Evolutionary conservation across 2,329 filamentous ascomycete genomes (phyloP).

Genomic region (Hortaea sp.): DNA sequence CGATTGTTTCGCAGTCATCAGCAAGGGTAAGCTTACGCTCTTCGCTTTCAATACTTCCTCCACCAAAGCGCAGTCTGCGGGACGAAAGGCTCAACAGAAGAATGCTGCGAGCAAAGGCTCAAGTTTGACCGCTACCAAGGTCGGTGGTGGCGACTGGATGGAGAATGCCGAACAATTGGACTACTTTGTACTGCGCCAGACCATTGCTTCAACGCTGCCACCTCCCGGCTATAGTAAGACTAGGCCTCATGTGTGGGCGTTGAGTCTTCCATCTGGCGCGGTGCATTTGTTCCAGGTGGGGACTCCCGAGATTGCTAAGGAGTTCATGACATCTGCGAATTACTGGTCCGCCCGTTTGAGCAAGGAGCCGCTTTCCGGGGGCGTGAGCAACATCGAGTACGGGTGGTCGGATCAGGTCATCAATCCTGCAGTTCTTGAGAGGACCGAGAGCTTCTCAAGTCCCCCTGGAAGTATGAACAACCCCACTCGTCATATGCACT

Average conservation of each 20-base stretch:
- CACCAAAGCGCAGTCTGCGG: slow-evolving; percentile 36
- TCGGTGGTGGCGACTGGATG: slow-evolving; percentile 96
- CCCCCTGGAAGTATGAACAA: slow-evolving; percentile 10
- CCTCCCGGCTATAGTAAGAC: slow-evolving; percentile 86
- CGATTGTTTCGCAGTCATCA: slow-evolving; percentile 91
- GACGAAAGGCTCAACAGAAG: slow-evolving; percentile 27
- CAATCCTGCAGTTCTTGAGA: slow-evolving; percentile 34
- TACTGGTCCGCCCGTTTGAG: slow-evolving; percentile 95
- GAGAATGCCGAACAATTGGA: slow-evolving; percentile 88
- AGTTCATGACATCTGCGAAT: slow-evolving; percentile 90
- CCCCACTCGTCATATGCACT: slow-evolving; percentile 12
- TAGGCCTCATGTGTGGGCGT: slow-evolving; percentile 84
- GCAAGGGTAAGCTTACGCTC: slow-evolving; percentile 85
- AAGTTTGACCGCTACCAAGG: slow-evolving; percentile 50
- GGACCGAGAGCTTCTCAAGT: slow-evolving; percentile 10
- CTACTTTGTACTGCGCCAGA: slow-evolving; percentile 79
- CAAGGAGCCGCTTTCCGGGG: slow-evolving; percentile 84
- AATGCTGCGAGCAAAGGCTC: slow-evolving; percentile 15
- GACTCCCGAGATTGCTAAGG: slow-evolving; percentile 84
- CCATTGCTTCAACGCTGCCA: slow-evolving; percentile 80
- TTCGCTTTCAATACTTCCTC: slow-evolving; percentile 80
- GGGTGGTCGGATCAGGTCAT: slow-evolving; percentile 87
- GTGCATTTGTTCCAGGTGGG: slow-evolving; percentile 98
- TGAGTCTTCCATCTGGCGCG: slow-evolving; percentile 83
- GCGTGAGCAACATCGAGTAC: slow-evolving; percentile 94